Evolutionary conservation across 2,329 filamentous ascomycete species (phyloP).

Genomic region (Xylariaceae sp.): DNA sequence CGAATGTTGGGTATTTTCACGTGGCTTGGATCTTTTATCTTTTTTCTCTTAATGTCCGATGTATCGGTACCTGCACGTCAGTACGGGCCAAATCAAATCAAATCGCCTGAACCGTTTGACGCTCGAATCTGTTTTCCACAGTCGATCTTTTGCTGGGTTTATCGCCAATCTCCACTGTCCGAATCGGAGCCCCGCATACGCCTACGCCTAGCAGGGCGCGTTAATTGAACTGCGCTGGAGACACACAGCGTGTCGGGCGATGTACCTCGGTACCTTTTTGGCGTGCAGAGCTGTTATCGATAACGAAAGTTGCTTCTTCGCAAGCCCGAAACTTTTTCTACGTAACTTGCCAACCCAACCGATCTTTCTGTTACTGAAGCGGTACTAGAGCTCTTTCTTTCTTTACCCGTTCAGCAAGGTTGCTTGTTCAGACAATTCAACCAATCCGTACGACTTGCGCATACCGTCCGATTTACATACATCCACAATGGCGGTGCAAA

Average conservation of each 20-base stretch:
- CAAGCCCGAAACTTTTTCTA: conserved; percentile 25
- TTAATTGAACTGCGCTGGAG: neutral
- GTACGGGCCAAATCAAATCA: too few species aligned
- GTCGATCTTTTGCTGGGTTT: neutral
- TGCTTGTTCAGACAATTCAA: neutral
- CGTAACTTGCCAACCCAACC: neutral
- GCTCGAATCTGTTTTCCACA: neutral
- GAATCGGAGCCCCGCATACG: neutral
- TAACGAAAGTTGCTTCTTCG: conserved; percentile 16
- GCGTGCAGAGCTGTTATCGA: conserved; percentile 22
- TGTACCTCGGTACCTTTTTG: neutral
- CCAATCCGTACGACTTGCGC: too few species aligned
- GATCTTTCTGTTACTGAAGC: too few species aligned
- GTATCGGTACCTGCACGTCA: neutral
- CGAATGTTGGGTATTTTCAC: neutral
- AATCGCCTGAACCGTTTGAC: too few species aligned
- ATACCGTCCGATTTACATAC: neutral
- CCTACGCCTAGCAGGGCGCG: too few species aligned
- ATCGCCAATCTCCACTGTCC: neutral
- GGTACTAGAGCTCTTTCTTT: too few species aligned
- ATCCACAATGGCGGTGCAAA: conserved; percentile 48
- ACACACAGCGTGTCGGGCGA: neutral
- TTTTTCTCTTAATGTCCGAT: neutral
- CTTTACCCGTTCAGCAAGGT: neutral
- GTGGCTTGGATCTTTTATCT: neutral